Base-by-base conservation (phyloP, 176 grass and related monocot genomes). In the Ensete ventricosum region DNA sequence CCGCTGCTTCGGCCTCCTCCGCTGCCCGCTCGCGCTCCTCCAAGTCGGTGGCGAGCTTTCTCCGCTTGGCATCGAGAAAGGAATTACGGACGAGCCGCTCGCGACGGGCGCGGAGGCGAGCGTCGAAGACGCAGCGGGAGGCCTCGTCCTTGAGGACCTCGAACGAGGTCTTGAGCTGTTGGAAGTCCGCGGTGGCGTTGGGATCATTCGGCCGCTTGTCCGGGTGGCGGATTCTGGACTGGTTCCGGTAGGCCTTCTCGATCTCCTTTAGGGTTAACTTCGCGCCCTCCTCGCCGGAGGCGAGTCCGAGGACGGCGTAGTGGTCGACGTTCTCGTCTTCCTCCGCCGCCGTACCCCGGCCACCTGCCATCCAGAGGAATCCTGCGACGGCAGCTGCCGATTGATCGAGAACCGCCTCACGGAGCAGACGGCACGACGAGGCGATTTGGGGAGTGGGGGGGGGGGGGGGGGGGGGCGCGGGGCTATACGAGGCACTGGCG, bases 131-230 rank as follows among this genome's bases (percentile, higher is more conserved):
- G n/a, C 84, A 82, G 71, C 90, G 85, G n/a, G 80, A 53, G 17
- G 84, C 72, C 75, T 99, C 90, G 67, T 94, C 90, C 0, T 83
- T 80, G 58, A 98, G 79, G 62, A 94, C 8, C 43, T 89, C 84
- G 80, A 94, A 94, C 16, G 90, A 93, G 75, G 80, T 67, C 9
- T 73, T 74, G 64, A 99, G 95, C 25, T 43, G 50, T 78, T 99
- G 88, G 80, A 99, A 99, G 64, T 99, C 90, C 34, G 90, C 84
- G 77, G 88, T 98, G 75, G 94, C 90, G 78, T 85, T 79, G 76
- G 90, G 86, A 34, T 94, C 86, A 73, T 89, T 78, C 57, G 81
- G 88, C 26, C 88, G 88, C 58, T 98, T 98, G 72, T 98, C 90
- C 17, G 88, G 95, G 43, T 99, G 88, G 3, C 95, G 90, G 9